phyloP scores from a whole-genome alignment of 371 early-diverging fungal species.

The Dichotomocladium elegans region DNA sequence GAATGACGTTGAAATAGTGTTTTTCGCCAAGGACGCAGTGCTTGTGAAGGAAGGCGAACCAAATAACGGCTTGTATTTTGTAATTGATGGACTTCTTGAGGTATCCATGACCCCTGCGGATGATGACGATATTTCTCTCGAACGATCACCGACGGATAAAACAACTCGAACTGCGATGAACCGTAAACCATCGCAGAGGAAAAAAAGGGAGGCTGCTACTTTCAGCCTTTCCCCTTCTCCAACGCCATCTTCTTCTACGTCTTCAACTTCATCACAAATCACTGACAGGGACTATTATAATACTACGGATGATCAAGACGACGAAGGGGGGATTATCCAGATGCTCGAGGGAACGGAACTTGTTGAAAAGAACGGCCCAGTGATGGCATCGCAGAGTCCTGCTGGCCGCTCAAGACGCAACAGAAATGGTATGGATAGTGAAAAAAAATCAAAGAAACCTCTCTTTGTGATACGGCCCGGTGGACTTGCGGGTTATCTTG shows the following conservation, averaged over 20 bases:
- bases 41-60: conserved; percentile 84
- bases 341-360: neutral
- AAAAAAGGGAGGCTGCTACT: neutral
- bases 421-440: conserved; percentile 9
- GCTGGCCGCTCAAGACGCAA: conserved; percentile 23
- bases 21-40: conserved; percentile 67
- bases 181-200: neutral
- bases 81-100: conserved; percentile 87
- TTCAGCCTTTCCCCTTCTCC: conserved; percentile 7
- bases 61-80: conserved; percentile 84
- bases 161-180: neutral
- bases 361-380: conserved; percentile 12
- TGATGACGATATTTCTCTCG: conserved; percentile 28
- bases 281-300: neutral
- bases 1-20: conserved; percentile 66
- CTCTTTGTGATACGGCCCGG: conserved; percentile 79
- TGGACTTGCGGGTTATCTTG: conserved; percentile 88
- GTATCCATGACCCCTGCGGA: conserved; percentile 60
- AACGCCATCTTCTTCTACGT: conserved; percentile 5
- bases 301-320: neutral
- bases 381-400: conserved; percentile 34
- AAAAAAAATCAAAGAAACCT: conserved; percentile 34
- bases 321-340: neutral
- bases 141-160: neutral
- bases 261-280: conserved; percentile 5